Percentiles rank a stretch among this genome's conserved stretches.
These are phyloP conservation scores for Plenodomus lindquistii DNA, from an alignment of 2,329 filamentous ascomycete genomes.

Conservation along the genomic window DNA sequence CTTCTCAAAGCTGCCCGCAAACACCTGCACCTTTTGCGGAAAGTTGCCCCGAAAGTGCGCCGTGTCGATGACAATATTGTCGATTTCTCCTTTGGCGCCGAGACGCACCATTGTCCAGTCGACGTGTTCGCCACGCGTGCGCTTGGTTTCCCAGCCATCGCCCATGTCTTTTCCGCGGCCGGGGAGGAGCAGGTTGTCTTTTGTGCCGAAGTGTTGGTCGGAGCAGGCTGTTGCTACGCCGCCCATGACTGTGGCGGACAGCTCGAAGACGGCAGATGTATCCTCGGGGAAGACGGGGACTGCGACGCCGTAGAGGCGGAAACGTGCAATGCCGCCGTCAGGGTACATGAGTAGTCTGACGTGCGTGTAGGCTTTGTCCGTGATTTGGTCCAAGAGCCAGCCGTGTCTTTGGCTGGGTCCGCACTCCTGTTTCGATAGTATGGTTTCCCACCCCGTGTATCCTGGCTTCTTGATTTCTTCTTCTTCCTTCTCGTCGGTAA, in stretches of 20 bases:
- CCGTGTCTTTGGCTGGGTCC: slow-evolving; percentile 74
- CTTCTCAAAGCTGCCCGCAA: slow-evolving; percentile 60
- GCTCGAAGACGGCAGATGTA: slow-evolving; percentile 68
- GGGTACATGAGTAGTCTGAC: slow-evolving; percentile 83
- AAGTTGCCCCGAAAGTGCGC: slow-evolving; percentile 85
- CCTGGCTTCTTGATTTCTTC: slow-evolving; percentile 58
- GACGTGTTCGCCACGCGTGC: slow-evolving; percentile 72
- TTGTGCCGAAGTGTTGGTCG: slow-evolving; percentile 83
- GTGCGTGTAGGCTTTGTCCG: slow-evolving; percentile 73
- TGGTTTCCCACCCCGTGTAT: slow-evolving; percentile 66
- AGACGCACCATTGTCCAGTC: slow-evolving; percentile 82
- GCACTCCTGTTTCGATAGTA: slow-evolving; percentile 71
- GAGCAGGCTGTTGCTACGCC: slow-evolving; percentile 75
- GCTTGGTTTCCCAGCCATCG: slow-evolving; percentile 83
- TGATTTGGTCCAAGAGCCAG: slow-evolving; percentile 65
- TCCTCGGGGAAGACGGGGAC: slow-evolving; percentile 75
- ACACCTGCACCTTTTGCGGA: slow-evolving; percentile 73
- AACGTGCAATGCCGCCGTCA: slow-evolving; percentile 80
- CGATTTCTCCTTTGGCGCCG: slow-evolving; percentile 66
- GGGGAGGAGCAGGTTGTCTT: slow-evolving; percentile 78
- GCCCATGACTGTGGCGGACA: slow-evolving; percentile 78
- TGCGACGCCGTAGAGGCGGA: slow-evolving; percentile 75
- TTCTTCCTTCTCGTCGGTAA: slow-evolving; percentile 58
- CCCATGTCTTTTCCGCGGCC: slow-evolving; percentile 83
- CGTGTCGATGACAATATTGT: slow-evolving; percentile 75